phyloP scores from a whole-genome alignment of 805 yeast species.

The Wickerhamomyces rabaulensis region DNA sequence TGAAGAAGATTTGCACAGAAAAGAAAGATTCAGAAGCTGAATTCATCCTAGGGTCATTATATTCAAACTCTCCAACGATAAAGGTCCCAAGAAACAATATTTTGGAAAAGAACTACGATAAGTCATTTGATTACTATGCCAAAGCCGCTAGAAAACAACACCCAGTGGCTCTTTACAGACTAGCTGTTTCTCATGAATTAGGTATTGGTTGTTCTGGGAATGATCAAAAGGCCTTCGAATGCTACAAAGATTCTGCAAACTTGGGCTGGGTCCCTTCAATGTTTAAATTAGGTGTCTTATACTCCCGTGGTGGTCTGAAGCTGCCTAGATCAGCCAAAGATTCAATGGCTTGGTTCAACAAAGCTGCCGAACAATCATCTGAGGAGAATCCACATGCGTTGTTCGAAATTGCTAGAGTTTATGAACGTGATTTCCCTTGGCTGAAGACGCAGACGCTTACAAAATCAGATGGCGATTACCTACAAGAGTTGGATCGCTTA shows the following conservation, averaged over 20 bases:
- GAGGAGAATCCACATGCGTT: slow-evolving; percentile 48
- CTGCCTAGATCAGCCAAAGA: slow-evolving; percentile 34
- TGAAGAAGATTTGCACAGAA: slow-evolving; percentile 48
- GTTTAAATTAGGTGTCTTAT: slow-evolving; percentile 69
- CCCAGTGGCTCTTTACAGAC: slow-evolving; percentile 58
- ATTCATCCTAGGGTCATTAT: slow-evolving; percentile 56
- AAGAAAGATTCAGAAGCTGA: slow-evolving; percentile 52
- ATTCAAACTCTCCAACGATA: slow-evolving; percentile 45
- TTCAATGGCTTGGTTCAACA: slow-evolving; percentile 46
- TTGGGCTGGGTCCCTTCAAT: slow-evolving; percentile 59
- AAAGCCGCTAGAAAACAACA: slow-evolving; percentile 56
- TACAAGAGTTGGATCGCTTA: slow-evolving; percentile 28
- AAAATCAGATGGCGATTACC: slow-evolving; percentile 25
- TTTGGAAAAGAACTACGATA: slow-evolving; percentile 48
- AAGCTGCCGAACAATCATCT: slow-evolving; percentile 41
- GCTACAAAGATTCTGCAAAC: slow-evolving; percentile 58
- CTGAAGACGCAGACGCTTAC: slow-evolving; percentile 5
- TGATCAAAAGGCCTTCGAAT: slow-evolving; percentile 42
- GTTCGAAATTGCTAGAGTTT: slow-evolving; percentile 52
- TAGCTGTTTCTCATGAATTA: slow-evolving; percentile 67
- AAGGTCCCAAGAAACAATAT: slow-evolving; percentile 41
- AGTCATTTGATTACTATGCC: slow-evolving; percentile 55
- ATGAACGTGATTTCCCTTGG: slow-evolving; percentile 39
- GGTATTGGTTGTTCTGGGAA: slow-evolving; percentile 49
- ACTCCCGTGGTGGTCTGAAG: slow-evolving; percentile 42